A percentile compares a stretch with the other conserved stretches of the same genome.
phyloP scores from a whole-genome alignment of 2,329 filamentous ascomycete species.

The Pseudogymnoascus sp. region DNA sequence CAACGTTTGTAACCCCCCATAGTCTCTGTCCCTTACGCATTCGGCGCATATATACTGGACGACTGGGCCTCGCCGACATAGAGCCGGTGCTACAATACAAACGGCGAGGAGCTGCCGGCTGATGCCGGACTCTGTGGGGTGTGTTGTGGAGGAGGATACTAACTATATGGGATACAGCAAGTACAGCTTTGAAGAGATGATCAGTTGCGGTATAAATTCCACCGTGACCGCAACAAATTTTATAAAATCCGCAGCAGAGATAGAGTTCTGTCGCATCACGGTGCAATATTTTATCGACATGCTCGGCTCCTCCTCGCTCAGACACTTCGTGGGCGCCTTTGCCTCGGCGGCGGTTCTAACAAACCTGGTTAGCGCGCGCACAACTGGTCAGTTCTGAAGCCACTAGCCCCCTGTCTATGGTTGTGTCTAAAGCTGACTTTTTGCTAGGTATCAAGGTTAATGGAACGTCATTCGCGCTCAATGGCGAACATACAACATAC shows the following conservation, averaged over 20 bases:
- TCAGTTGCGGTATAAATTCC: background rate
- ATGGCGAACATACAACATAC: slow-evolving; percentile 49
- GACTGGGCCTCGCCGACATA: background rate
- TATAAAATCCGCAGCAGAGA: background rate
- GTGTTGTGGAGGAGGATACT: background rate
- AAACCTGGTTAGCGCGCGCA: background rate
- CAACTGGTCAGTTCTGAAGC: background rate
- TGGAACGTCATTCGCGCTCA: slow-evolving; percentile 47
- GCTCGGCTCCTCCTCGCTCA: background rate
- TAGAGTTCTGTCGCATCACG: background rate
- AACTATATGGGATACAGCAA: no score
- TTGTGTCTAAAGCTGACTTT: background rate
- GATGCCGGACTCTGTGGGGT: background rate
- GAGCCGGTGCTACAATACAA: background rate
- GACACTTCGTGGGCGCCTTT: background rate
- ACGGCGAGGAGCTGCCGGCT: background rate
- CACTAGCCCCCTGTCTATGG: background rate
- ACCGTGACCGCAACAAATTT: background rate
- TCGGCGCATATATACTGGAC: background rate
- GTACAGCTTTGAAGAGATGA: background rate
- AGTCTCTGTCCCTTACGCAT: background rate
- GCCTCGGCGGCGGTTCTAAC: background rate
- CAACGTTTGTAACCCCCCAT: background rate
- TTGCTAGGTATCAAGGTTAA: slow-evolving; percentile 43
- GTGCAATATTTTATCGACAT: background rate